Evolutionary conservation across 139 green algal species (phyloP).

Genomic region (Auxenochlorella pyrenoidosa): DNA sequence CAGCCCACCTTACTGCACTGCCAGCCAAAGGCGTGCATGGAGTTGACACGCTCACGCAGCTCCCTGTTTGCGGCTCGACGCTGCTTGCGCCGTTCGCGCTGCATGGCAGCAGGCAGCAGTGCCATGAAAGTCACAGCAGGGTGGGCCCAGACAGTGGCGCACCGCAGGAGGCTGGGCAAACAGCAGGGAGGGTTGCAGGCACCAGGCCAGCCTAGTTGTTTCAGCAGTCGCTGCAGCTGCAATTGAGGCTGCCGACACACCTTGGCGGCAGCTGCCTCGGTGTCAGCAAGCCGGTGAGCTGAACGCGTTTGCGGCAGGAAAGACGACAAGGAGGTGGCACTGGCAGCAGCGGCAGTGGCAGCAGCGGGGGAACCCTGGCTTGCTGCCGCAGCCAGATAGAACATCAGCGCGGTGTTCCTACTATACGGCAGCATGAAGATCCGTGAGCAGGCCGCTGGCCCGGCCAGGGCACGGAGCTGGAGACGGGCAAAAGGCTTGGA

Average conservation of each 20-base stretch:
- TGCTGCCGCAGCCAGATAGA: too few relatives aligned
- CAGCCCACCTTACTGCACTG: neutral
- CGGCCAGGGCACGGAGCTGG: too few relatives aligned
- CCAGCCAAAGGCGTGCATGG: neutral
- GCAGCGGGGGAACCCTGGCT: too few relatives aligned
- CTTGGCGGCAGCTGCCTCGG: slow-evolving; percentile 2
- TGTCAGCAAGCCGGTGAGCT: neutral
- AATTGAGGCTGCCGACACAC: neutral
- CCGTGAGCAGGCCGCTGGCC: too few relatives aligned
- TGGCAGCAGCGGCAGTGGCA: too few relatives aligned
- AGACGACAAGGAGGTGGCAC: too few relatives aligned
- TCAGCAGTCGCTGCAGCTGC: neutral
- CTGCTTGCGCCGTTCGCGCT: slow-evolving; percentile 22
- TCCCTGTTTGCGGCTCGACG: neutral
- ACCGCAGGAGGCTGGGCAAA: neutral
- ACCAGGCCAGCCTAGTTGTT: neutral
- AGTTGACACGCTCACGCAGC: neutral
- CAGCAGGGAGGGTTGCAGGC: neutral
- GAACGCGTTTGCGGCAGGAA: too few relatives aligned
- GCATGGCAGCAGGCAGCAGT: neutral
- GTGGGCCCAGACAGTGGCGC: too few relatives aligned
- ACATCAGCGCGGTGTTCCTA: too few relatives aligned
- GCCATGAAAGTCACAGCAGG: neutral
- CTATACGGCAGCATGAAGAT: too few relatives aligned
- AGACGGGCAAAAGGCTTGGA: too few relatives aligned